These are phyloP conservation scores for Fusarium cyanostomum DNA, from an alignment of 2,329 filamentous ascomycete species.

Conservation along the genomic window DNA sequence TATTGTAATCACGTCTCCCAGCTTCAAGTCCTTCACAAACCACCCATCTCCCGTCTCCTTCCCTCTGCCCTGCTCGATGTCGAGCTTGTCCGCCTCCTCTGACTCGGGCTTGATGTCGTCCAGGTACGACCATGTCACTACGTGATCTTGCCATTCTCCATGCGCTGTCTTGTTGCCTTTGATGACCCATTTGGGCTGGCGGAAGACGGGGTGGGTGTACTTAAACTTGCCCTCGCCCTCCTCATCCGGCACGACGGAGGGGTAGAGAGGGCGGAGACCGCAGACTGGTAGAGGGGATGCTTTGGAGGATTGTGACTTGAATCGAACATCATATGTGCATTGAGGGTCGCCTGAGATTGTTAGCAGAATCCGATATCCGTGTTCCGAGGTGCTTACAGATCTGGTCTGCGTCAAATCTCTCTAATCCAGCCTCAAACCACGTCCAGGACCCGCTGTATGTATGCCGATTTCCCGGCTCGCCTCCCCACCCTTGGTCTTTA, in stretches of 20 bases:
- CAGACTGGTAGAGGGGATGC: slow-evolving; percentile 46
- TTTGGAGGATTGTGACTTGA: slow-evolving; percentile 31
- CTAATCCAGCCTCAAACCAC: slow-evolving; percentile 72
- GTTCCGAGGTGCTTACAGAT: slow-evolving; percentile 37
- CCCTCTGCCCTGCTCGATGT: slow-evolving; percentile 58
- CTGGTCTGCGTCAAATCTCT: slow-evolving; percentile 58
- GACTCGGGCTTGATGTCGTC: slow-evolving; percentile 59
- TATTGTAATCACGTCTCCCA: slow-evolving; percentile 70
- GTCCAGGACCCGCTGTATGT: slow-evolving; percentile 63
- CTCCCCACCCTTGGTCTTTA: slow-evolving; percentile 68
- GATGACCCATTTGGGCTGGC: slow-evolving; percentile 53
- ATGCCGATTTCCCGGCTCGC: slow-evolving; percentile 43
- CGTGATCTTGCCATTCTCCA: slow-evolving; percentile 51
- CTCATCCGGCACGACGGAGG: slow-evolving; percentile 36
- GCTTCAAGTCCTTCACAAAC: slow-evolving; percentile 63
- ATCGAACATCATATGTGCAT: slow-evolving; percentile 45
- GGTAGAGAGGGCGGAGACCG: slow-evolving; percentile 51
- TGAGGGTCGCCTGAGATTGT: slow-evolving; percentile 41
- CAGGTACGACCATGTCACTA: slow-evolving; percentile 62
- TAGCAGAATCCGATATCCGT: not conserved
- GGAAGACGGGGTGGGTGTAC: slow-evolving; percentile 52
- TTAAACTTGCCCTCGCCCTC: slow-evolving; percentile 34
- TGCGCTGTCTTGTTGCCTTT: slow-evolving; percentile 58
- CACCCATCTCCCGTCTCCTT: slow-evolving; percentile 60
- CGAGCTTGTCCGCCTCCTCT: slow-evolving; percentile 50